A percentile compares a stretch with the other conserved stretches of the same genome.
These are phyloP conservation scores for Teratosphaeria destructans DNA, from an alignment of 2,329 filamentous ascomycete genomes.

Conservation along the genomic window DNA sequence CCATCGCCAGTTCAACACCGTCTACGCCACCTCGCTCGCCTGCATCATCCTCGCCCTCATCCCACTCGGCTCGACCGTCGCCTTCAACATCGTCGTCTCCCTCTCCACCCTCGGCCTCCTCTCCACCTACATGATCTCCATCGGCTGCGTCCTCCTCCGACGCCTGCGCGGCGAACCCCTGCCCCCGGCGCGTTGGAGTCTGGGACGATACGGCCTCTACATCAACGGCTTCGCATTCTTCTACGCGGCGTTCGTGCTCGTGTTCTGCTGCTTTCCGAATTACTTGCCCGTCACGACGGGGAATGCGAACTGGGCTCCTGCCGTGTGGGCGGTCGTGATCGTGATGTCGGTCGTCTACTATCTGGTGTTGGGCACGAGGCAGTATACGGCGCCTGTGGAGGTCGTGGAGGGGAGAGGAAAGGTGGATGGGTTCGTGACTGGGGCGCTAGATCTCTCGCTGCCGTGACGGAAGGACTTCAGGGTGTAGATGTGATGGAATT, in stretches of 20 bases:
- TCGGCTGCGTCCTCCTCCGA: constrained; percentile 19
- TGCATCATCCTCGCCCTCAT: constrained; percentile 22
- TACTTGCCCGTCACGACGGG: constrained; percentile 16
- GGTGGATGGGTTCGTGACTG: constrained; percentile 9
- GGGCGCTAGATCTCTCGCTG: too few species aligned
- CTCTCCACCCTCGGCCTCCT: constrained; percentile 22
- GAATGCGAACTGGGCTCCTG: constrained; percentile 21
- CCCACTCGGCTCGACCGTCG: constrained; percentile 23
- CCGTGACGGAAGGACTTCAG: too few species aligned
- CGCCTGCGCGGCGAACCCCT: constrained; percentile 8
- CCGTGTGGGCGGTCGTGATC: constrained; percentile 21
- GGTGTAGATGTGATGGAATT: too few species aligned
- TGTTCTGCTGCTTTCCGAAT: constrained; percentile 22
- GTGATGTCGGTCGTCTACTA: constrained; percentile 18
- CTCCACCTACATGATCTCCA: constrained; percentile 25
- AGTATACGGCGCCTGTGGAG: constrained; percentile 21
- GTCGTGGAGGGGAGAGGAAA: constrained; percentile 19
- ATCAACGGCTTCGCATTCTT: constrained; percentile 14
- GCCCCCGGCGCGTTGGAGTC: constrained; percentile 13
- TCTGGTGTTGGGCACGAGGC: constrained; percentile 15
- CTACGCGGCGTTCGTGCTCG: constrained; percentile 20
- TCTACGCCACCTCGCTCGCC: constrained; percentile 19
- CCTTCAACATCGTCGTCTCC: constrained; percentile 25
- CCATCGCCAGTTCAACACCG: constrained; percentile 22
- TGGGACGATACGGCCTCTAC: constrained; percentile 11